A percentile compares a stretch with the other conserved stretches of the same genome.
Conservation (phyloP, 23 red algal genomes). For the Agarophyton chilense region DNA sequence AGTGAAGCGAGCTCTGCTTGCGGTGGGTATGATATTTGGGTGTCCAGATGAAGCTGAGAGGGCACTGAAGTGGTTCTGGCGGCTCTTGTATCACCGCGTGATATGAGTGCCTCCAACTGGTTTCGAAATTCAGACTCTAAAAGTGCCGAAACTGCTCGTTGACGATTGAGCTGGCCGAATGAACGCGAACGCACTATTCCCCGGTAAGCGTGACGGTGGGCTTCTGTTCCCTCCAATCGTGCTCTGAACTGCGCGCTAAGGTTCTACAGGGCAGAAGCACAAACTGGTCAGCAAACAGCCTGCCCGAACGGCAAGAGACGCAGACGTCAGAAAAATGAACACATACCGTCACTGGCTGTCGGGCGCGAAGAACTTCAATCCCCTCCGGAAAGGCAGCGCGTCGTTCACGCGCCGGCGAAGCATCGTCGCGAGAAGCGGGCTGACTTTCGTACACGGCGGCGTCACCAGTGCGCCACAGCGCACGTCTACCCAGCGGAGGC, state of each 20-base stretch:
- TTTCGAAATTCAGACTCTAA: slow-evolving; percentile 82
- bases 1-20: slow-evolving; percentile 13
- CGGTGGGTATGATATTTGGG: background rate
- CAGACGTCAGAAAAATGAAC: background rate
- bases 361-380: slow-evolving; percentile 27
- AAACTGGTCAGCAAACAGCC: slow-evolving; percentile 20
- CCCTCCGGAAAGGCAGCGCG: background rate
- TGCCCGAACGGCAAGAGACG: background rate
- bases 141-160: slow-evolving; percentile 61
- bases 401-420: slow-evolving; percentile 25
- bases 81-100: slow-evolving; percentile 18
- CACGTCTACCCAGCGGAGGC: background rate
- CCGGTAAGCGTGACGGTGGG: background rate
- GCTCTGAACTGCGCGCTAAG: slow-evolving; percentile 50
- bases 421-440: slow-evolving; percentile 22
- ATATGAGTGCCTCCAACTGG: slow-evolving; percentile 68
- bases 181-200: slow-evolving; percentile 41
- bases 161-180: slow-evolving; percentile 53
- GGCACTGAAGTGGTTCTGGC: background rate
- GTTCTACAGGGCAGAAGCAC: slow-evolving; percentile 19
- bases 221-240: slow-evolving; percentile 30
- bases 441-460: slow-evolving; percentile 22
- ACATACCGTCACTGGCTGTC: slow-evolving; percentile 60
- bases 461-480: background rate
- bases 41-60: background rate